Evolutionary conservation across 768 basidiomycete genomes (phyloP).

Genomic region (Pisolithus sp.): DNA sequence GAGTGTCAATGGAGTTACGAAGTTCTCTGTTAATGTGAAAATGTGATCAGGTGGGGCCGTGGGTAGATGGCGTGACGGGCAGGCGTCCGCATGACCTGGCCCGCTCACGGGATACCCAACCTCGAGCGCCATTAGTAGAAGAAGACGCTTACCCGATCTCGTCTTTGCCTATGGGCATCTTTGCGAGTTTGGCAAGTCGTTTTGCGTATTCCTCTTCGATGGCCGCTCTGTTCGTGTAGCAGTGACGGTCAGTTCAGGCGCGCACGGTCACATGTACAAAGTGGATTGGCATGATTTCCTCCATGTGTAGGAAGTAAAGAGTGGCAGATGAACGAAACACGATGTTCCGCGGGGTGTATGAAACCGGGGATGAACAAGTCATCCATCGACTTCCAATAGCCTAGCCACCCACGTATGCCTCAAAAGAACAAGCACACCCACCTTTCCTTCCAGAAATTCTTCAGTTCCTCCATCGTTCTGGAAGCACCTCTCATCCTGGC

Average conservation of each 20-base stretch:
- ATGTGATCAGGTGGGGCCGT: conserved; percentile 14
- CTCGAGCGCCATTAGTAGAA: not conserved
- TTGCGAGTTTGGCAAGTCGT: conserved; percentile 72
- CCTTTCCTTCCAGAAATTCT: conserved; percentile 92
- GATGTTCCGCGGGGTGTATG: not conserved
- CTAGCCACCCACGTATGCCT: not conserved
- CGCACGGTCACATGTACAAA: no score
- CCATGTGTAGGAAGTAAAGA: not conserved
- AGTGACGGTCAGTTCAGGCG: no score
- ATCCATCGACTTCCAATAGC: no score
- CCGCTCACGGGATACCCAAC: not conserved
- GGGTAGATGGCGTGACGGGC: not conserved
- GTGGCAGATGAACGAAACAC: not conserved
- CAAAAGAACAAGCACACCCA: conserved; percentile 31
- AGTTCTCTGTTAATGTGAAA: conserved; percentile 56
- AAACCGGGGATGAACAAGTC: no score
- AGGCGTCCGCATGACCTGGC: not conserved
- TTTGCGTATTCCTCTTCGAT: conserved; percentile 98
- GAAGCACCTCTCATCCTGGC: conserved; percentile 82
- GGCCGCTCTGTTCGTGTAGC: conserved; percentile 45
- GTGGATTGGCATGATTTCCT: not conserved
- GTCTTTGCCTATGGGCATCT: conserved; percentile 70
- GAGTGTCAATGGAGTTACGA: conserved; percentile 70
- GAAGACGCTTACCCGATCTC: conserved; percentile 77
- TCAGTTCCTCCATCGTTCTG: conserved; percentile 84